Evolutionary conservation across 176 grass and related monocot genomes (phyloP), one percentile per base, ranked within the genome.

Genomic region (Guadua angustifolia): DNA sequence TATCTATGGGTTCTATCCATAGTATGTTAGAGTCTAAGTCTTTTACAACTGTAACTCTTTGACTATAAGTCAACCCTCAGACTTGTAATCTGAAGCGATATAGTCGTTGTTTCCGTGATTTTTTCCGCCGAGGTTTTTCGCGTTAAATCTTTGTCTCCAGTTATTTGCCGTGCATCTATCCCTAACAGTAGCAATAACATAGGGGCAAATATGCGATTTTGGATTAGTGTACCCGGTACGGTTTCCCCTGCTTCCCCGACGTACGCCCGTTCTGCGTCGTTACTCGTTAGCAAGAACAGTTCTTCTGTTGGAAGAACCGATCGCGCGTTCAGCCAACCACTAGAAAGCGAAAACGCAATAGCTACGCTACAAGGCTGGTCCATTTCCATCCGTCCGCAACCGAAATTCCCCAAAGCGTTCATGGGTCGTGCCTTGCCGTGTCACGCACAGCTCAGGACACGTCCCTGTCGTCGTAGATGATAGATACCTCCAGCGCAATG

Each of bases 401-500:
- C 21, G 39, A 39, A 40, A 40, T 40, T 40, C 6, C 3, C 6
- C 24, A 10, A 32, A 9, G 10, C 71, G 39, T 21, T 21, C 56
- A 12, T 10, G 9, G 0, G 51, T 6, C 24, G 68, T 61, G 69
- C 71, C 26, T 56, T 39, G 42, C 19, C 25, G 39, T 44, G 40
- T 17, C 8, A 38, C 44, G 77, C 32, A 9, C 32, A 9, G n/a
- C 35, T 18, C 29, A 51, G 3, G 5, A 55, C 14, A 4, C 33
- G 33, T 69, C 22, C 3, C 0, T 26, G 38, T 59, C 66, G 0
- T 33, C 1, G 35, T 5, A 17, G 49, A 81, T 59, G 51, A 61
- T 50, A 6, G 51, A 61, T 50, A 6, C 71, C 21, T 69, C 79
- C 85, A 82, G 62, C 79, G 26, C 42, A 9, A 26, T 13, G 72